phyloP scores from a whole-genome alignment of 2,329 filamentous ascomycete species.

The Cladosporium oxysporum region DNA sequence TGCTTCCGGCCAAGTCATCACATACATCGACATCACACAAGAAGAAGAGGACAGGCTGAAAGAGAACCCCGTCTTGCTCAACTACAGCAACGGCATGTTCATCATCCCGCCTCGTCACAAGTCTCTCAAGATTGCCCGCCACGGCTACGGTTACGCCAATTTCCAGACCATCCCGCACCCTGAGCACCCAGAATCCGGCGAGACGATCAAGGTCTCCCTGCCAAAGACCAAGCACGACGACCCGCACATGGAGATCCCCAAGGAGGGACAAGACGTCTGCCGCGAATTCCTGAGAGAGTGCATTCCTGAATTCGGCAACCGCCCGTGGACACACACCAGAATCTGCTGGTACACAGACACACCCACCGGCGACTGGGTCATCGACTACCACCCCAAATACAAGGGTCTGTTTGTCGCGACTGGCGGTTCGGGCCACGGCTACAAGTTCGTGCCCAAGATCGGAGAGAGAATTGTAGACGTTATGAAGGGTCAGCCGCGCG shows the following conservation, averaged over 20 bases:
- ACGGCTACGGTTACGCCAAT: constrained; percentile 53
- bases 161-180: constrained; percentile 50
- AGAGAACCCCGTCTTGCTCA: constrained; percentile 70
- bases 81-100: constrained; percentile 71
- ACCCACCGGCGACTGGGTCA: constrained; percentile 56
- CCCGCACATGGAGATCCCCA: constrained; percentile 49
- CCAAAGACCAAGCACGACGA: constrained; percentile 52
- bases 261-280: constrained; percentile 63
- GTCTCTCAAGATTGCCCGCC: constrained; percentile 52
- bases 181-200: constrained; percentile 36
- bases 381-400: constrained; percentile 54
- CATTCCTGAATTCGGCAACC: constrained; percentile 40
- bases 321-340: constrained; percentile 49
- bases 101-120: constrained; percentile 65
- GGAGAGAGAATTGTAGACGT: constrained; percentile 57
- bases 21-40: constrained; percentile 72
- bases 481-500: constrained; percentile 45
- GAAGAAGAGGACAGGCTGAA: constrained; percentile 68
- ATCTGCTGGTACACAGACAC: constrained; percentile 62
- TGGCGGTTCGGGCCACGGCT: constrained; percentile 62
- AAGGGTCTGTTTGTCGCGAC: constrained; percentile 60
- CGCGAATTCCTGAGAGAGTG: constrained; percentile 62
- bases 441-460: constrained; percentile 63
- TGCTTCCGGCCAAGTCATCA: constrained; percentile 79
- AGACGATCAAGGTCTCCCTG: constrained; percentile 49